phyloP scores from a whole-genome alignment of 257 asterid species.

The Cruciata laevipes region DNA sequence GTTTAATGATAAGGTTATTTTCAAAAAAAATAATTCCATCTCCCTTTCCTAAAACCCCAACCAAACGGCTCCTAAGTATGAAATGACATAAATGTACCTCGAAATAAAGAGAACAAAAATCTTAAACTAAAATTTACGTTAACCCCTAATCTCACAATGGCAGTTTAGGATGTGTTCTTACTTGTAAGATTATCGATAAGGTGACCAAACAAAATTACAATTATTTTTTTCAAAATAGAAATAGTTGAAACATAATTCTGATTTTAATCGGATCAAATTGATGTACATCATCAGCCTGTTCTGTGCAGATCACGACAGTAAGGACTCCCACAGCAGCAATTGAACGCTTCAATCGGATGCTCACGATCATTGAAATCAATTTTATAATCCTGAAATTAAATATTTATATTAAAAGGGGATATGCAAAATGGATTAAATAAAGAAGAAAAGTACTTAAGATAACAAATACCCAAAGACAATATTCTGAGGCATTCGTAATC shows the following conservation, averaged over 20 bases:
- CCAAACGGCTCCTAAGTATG: no score
- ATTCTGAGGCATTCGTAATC: not conserved
- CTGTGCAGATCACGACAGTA: constrained; percentile 30
- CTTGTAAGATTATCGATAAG: no score
- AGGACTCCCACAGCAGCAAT: constrained; percentile 51
- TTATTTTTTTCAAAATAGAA: no score
- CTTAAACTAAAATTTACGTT: no score
- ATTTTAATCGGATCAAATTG: not conserved
- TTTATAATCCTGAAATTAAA: constrained; percentile 40
- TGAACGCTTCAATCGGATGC: constrained; percentile 58
- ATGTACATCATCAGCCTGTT: not conserved
- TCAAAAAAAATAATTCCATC: no score
- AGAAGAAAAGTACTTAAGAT: not conserved
- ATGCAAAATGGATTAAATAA: not conserved
- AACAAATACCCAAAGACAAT: not conserved
- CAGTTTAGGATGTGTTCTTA: no score
- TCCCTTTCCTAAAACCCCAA: no score
- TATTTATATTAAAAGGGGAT: not conserved
- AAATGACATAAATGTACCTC: no score
- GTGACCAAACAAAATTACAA: no score
- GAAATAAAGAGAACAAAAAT: no score
- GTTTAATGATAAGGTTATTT: no score
- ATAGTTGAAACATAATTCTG: not conserved
- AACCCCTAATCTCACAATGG: no score
- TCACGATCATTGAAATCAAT: constrained; percentile 43